Base-by-base conservation (phyloP, 169 alveolate genomes). In the Cryptosporidium sp. region DNA sequence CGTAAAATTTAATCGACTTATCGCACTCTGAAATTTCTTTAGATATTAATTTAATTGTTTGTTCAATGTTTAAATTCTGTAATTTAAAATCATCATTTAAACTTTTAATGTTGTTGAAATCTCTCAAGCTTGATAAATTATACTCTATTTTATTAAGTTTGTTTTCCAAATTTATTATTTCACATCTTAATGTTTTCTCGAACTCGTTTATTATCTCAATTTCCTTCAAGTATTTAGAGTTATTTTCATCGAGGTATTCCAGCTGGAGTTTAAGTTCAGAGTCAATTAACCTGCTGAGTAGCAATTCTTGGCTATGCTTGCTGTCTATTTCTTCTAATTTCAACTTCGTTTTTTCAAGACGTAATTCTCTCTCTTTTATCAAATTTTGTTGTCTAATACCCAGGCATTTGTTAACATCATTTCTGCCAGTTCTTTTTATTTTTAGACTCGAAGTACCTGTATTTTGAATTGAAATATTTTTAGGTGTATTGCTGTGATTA, bases 361-460 rank as follows among this genome's bases (percentile, higher is more conserved):
- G 62, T 41, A 14, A 7, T 37, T 80, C 89, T 43, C 89, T 80
- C 29, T 80, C 89, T 26, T 14, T 41, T 29, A 80, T 80, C 31
- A 80, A 39, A n/a, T 31, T 80, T 41, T 80, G 55, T 58, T 80
- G 89, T 43, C 89, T 59, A 23, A 80, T 61, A 62, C 75, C 39
- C 29, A 80, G 35, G 35, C 29, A 23, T 73, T 73, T 29, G 9
- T 16, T 41, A 33, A 23, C 18, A 23, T 10, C 16, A 35, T 23
- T 12, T 59, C 18, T 59, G 0, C 21, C 65, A 7, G 29, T 31
- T 14, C 39, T 69, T 31, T 31, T 37, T 3, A 45, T 10, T 31
- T 31, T 26, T 55, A 0, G 18, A 5, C 18, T 35, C 48, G 58
- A 43, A 45, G 21, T 14, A 43, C 26, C 18, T n/a, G 12, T 21